phyloP scores from a whole-genome alignment of 2,329 filamentous ascomycete species.

The Dactylellina haptotyla region DNA sequence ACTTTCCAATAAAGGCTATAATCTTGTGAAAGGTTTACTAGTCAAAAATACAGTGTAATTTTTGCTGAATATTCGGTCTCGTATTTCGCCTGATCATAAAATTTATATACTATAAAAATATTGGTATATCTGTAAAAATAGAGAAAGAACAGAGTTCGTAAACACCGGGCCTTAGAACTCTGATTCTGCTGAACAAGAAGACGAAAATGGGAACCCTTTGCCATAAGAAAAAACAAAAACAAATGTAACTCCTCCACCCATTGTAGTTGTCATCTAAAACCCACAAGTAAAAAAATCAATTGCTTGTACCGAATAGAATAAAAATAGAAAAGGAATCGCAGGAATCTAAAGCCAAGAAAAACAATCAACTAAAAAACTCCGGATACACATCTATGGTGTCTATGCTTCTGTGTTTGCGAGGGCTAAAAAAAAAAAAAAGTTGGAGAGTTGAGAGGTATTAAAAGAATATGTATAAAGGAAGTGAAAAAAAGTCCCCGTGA shows the following conservation, averaged over 20 bases:
- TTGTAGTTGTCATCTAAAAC: slow-evolving; percentile 42
- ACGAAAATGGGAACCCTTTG: slow-evolving; percentile 19
- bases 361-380: slow-evolving; percentile 27
- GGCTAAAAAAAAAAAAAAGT: slow-evolving; percentile 10
- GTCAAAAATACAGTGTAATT: not conserved
- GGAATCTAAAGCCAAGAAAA: not conserved
- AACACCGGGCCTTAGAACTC: slow-evolving; percentile 40
- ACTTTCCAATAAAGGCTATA: too few relatives aligned
- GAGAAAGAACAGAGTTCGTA: slow-evolving; percentile 11
- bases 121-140: not conserved
- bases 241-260: slow-evolving; percentile 38
- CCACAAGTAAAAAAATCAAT: slow-evolving; percentile 15
- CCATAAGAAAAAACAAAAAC: slow-evolving; percentile 11
- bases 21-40: too few relatives aligned
- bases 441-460: slow-evolving; percentile 18
- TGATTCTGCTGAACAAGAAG: slow-evolving; percentile 39
- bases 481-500: not conserved
- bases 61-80: slow-evolving; percentile 1
- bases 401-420: slow-evolving; percentile 49
- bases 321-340: slow-evolving; percentile 4
- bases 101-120: slow-evolving; percentile 25
- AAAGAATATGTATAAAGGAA: slow-evolving; percentile 10
- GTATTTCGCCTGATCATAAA: slow-evolving; percentile 13
- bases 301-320: slow-evolving; percentile 1
- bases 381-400: slow-evolving; percentile 54